Evolutionary conservation across 495 filamentous ascomycete genomes (phyloP), one percentile per base, ranked within the genome.

Genomic region (Podospora pseudoanserina): DNA sequence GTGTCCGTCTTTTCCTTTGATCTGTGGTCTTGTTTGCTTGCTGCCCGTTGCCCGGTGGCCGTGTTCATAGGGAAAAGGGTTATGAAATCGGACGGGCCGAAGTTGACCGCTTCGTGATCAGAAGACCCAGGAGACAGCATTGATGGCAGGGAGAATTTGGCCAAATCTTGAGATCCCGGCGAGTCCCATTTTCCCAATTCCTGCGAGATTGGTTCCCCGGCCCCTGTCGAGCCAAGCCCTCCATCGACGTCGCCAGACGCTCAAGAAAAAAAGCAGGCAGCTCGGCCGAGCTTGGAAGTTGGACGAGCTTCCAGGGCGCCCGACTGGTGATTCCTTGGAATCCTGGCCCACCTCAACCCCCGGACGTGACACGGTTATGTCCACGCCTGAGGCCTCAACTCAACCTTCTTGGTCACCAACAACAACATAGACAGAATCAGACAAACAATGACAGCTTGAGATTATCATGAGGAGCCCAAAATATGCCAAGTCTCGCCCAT

Each of bases 301-400:
- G 67, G 55, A 66, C 60, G 64, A 64, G 53, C 59, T 61, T 39
- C 67, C 70, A 68, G 66, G 70, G 66, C 60, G 58, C 32, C 3
- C 20, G 69, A 7, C 69, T 39, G 68, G 64, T 67, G 67, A 70
- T 54, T 72, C 65, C 73, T 66, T 64, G 67, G 70, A 70, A 70
- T 65, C 26, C 57, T 68, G 67, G 61, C 66, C 64, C 65, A 39
- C 54, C 39, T 49, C 23, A 23, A 23, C 23, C 23, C 23, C 23
- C 13, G 65, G 27, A 23, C 34, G 56, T 72, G 70, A 64, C 69
- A 73, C 68, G n/a, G 54, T 54, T 73, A 70, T 27, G 19, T 7
- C 49, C 70, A 72, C 72, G 57, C 68, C 64, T 72, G 66, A 71
- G 68, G 57, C 68, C 64, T 72, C 68, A 71, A 69, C 53, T 70